These are phyloP conservation scores for Polysphondylium violaceum DNA, from an alignment of 78 protist species.

Conservation along the genomic window DNA sequence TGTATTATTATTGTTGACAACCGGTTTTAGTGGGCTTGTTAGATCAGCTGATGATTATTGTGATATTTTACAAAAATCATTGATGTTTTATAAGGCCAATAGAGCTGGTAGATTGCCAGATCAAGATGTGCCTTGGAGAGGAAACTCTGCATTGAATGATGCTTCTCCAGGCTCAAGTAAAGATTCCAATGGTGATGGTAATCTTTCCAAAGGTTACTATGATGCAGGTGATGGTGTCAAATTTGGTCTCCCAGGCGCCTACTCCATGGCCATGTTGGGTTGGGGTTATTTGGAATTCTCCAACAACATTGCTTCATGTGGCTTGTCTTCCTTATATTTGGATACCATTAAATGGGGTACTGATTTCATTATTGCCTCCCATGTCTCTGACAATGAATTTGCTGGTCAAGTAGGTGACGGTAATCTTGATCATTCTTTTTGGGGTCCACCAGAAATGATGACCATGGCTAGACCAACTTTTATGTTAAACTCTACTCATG, in stretches of 20 bases:
- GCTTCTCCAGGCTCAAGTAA: background rate
- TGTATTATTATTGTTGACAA: background rate
- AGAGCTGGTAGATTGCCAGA: constrained; percentile 55
- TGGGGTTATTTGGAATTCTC: constrained; percentile 8
- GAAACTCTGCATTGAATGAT: constrained; percentile 2
- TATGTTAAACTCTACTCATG: background rate
- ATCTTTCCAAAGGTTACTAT: constrained; percentile 23
- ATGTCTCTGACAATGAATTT: constrained; percentile 33
- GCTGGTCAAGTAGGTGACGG: constrained; percentile 66
- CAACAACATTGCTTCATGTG: constrained; percentile 23
- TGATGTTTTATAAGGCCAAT: constrained; percentile 37
- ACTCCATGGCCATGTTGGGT: constrained; percentile 62
- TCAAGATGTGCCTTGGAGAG: constrained; percentile 36
- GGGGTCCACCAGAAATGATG: constrained; percentile 77
- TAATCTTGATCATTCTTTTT: constrained; percentile 44
- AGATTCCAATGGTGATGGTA: constrained; percentile 33
- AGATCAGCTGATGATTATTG: constrained; percentile 14
- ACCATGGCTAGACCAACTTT: constrained; percentile 29
- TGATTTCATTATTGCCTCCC: constrained; percentile 39
- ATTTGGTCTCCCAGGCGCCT: constrained; percentile 47
- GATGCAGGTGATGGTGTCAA: constrained; percentile 64
- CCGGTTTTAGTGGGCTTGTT: too few relatives aligned
- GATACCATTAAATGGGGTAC: constrained; percentile 64
- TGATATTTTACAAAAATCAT: background rate
- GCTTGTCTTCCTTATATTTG: background rate